Conservation (phyloP, 2,329 filamentous ascomycete genomes). For the Geoglossum cookeanum region DNA sequence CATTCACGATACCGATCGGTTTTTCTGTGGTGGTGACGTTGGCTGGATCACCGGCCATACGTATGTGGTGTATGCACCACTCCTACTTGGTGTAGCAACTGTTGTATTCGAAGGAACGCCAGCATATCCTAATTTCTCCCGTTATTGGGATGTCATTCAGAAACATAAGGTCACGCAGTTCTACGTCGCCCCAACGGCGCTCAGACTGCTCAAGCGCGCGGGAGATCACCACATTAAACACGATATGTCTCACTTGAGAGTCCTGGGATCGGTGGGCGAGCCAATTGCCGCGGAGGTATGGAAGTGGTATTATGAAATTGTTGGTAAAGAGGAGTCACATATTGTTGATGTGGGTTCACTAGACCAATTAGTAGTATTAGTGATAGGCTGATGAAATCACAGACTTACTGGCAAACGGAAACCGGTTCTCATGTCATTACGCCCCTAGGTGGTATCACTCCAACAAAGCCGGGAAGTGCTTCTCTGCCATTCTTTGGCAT, state of each 20-base stretch:
- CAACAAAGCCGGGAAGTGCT: conserved; percentile 90
- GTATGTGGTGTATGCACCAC: conserved; percentile 90
- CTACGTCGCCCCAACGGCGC: conserved; percentile 89
- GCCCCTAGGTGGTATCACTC: conserved; percentile 77
- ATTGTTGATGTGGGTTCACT: conserved; percentile 67
- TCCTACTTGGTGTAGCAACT: conserved; percentile 80
- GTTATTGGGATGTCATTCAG: conserved; percentile 97
- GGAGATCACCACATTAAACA: conserved; percentile 83
- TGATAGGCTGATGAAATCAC: conserved; percentile 9
- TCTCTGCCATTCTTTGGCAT: conserved; percentile 97
- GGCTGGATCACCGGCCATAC: conserved; percentile 99
- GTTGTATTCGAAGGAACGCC: conserved; percentile 97
- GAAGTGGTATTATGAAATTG: conserved; percentile 98
- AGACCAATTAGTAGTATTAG: neutral
- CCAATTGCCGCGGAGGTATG: conserved; percentile 95
- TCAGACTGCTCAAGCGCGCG: conserved; percentile 85
- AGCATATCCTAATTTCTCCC: conserved; percentile 90
- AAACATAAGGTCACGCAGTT: conserved; percentile 94
- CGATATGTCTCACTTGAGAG: conserved; percentile 72
- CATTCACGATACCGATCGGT: conserved; percentile 80
- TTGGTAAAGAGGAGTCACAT: conserved; percentile 85
- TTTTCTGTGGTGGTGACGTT: conserved; percentile 96
- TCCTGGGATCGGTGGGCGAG: conserved; percentile 89
- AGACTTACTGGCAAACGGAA: conserved; percentile 99
- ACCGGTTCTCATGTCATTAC: conserved; percentile 94